phyloP scores from a whole-genome alignment of 1,284 basidiomycete species.

The Sporisorium graminicola region DNA sequence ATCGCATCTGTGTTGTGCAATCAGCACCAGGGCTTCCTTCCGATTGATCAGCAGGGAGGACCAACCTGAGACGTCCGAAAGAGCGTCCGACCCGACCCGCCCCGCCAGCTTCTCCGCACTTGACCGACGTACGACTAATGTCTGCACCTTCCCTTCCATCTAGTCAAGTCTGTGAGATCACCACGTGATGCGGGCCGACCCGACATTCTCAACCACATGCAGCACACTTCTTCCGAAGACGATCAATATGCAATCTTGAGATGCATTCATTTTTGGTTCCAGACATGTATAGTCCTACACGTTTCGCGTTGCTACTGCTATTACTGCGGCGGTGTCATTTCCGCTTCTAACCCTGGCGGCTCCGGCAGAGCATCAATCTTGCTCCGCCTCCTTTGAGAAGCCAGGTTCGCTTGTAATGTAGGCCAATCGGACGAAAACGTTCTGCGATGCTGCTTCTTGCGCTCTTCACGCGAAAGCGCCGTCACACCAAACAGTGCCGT shows the following conservation, averaged over 20 bases:
- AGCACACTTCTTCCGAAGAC: neutral
- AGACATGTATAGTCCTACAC: neutral
- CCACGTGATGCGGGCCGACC: neutral
- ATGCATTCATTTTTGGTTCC: neutral
- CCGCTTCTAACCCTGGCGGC: neutral
- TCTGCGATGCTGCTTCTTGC: constrained; percentile 53
- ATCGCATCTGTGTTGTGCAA: no score
- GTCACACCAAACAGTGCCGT: constrained; percentile 45
- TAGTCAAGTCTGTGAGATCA: neutral
- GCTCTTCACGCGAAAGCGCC: constrained; percentile 40
- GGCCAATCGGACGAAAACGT: constrained; percentile 55
- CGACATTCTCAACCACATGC: neutral
- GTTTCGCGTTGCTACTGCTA: neutral
- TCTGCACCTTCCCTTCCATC: neutral
- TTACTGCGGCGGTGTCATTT: neutral
- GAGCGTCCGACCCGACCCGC: no score
- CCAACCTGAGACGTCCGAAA: neutral
- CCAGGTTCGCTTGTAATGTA: constrained; percentile 35
- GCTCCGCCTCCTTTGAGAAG: constrained; percentile 29
- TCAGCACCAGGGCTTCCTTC: neutral
- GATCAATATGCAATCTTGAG: neutral
- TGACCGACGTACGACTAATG: neutral
- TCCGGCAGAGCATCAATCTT: constrained; percentile 13
- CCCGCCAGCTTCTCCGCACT: neutral
- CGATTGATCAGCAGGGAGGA: neutral